Conservation (phyloP, 192 early-diverging fungal species). For the Mortierella hygrophila region DNA sequence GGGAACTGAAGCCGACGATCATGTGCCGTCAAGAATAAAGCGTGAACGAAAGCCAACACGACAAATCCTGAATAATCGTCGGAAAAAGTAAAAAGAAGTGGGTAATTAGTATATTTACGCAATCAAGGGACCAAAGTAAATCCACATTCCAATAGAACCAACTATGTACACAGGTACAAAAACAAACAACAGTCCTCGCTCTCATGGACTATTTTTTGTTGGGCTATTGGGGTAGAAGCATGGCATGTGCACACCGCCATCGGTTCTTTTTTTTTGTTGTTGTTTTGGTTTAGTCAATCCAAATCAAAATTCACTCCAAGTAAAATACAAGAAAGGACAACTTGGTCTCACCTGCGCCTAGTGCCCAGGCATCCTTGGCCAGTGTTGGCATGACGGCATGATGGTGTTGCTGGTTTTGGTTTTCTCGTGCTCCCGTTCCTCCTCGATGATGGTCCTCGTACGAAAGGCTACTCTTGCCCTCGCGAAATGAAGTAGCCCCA, state of each 20-base stretch:
- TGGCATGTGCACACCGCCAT: background rate
- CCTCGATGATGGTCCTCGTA: background rate
- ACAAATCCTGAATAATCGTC: constrained; percentile 27
- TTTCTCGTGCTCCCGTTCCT: background rate
- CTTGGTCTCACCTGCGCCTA: constrained; percentile 41
- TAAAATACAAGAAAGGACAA: background rate
- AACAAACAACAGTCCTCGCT: constrained; percentile 4
- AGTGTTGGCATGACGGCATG: constrained; percentile 20
- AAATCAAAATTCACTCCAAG: background rate
- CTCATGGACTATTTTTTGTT: background rate
- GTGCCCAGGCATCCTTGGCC: constrained; percentile 33
- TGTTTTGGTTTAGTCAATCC: background rate
- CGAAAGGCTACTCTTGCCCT: background rate
- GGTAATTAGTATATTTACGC: background rate
- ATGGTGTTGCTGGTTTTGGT: constrained; percentile 2
- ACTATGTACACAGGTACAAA: background rate
- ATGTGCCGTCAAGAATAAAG: constrained; percentile 39
- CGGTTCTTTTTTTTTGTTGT: background rate
- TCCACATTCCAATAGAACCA: background rate
- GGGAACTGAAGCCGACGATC: constrained; percentile 47
- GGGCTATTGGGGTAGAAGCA: background rate
- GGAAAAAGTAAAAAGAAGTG: background rate
- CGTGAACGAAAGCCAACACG: constrained; percentile 27
- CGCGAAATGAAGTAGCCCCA: background rate
- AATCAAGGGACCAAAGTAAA: background rate